phyloP scores from a whole-genome alignment of 2,329 filamentous ascomycete genomes.

The Fusarium stilboides region DNA sequence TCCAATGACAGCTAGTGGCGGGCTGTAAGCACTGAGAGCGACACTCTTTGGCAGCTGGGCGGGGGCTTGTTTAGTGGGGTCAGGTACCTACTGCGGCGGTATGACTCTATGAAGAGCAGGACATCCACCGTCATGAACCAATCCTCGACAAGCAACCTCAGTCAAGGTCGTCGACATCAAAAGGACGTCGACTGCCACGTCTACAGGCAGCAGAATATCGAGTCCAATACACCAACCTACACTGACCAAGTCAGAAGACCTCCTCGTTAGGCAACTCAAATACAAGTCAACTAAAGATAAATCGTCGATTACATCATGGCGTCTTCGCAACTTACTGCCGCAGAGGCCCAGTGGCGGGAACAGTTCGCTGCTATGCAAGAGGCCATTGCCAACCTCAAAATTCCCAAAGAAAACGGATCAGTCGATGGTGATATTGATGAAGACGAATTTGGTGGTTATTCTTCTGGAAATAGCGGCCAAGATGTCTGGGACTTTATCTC shows the following conservation, averaged over 20 bases:
- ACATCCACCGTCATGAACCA: conserved; percentile 35
- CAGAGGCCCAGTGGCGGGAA: conserved; percentile 81
- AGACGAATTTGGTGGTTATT: conserved; percentile 72
- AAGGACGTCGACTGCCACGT: conserved; percentile 23
- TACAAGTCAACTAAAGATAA: background rate
- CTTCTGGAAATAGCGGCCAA: conserved; percentile 75
- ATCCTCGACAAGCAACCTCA: conserved; percentile 32
- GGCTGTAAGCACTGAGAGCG: conserved; percentile 12
- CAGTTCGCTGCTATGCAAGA: conserved; percentile 90
- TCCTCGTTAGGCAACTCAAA: conserved; percentile 2
- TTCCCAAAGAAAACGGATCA: conserved; percentile 58
- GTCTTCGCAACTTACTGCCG: conserved; percentile 55
- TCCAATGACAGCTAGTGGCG: conserved; percentile 39
- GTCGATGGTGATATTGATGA: conserved; percentile 70
- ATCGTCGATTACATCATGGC: conserved; percentile 52
- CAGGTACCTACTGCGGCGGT: conserved; percentile 27
- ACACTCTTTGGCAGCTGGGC: conserved; percentile 33
- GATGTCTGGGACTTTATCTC: conserved; percentile 96
- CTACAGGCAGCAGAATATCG: conserved; percentile 34
- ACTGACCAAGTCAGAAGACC: conserved; percentile 3
- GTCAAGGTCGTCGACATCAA: conserved; percentile 33
- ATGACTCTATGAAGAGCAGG: conserved; percentile 41
- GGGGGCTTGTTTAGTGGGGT: conserved; percentile 40
- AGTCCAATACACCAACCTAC: conserved; percentile 1
- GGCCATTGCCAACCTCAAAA: conserved; percentile 80